Conservation (phyloP, 345 rosid species). For the Salix exigua region DNA sequence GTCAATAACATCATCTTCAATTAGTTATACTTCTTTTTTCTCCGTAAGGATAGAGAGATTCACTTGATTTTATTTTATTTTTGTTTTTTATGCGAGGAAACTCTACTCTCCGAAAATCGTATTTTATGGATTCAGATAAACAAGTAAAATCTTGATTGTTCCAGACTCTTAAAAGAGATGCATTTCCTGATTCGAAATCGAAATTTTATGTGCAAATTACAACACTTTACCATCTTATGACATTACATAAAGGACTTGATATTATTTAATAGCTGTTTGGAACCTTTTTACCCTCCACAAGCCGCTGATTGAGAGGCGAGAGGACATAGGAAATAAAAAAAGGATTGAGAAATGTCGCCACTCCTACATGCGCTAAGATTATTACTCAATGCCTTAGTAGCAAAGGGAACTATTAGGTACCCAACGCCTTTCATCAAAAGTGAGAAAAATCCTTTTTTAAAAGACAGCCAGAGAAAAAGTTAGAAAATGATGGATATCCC, state of each 20-base stretch:
- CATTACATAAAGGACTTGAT: too few species aligned
- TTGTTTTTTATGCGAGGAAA: too few species aligned
- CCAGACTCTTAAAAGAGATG: too few species aligned
- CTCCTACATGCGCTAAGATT: not conserved
- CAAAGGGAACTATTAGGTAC: not conserved
- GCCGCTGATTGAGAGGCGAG: not conserved
- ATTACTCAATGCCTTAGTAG: not conserved
- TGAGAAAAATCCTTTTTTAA: not conserved
- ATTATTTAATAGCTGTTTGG: not conserved
- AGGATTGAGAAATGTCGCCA: not conserved
- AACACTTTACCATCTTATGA: too few species aligned
- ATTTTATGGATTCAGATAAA: rapidly evolving
- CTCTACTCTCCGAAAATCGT: rapidly evolving
- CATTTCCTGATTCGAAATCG: too few species aligned
- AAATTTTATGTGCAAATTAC: rapidly evolving
- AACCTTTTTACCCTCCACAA: not conserved
- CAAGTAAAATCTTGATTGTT: rapidly evolving
- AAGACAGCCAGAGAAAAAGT: not conserved
- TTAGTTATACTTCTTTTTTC: not conserved
- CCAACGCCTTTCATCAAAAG: not conserved
- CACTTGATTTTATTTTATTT: not conserved
- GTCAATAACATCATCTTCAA: too few species aligned
- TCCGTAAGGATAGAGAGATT: not conserved
- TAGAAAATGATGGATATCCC: not conserved
- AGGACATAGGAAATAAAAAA: not conserved